These are phyloP conservation scores for Clitopilus hobsonii DNA, from an alignment of 768 basidiomycete genomes.

Conservation along the genomic window DNA sequence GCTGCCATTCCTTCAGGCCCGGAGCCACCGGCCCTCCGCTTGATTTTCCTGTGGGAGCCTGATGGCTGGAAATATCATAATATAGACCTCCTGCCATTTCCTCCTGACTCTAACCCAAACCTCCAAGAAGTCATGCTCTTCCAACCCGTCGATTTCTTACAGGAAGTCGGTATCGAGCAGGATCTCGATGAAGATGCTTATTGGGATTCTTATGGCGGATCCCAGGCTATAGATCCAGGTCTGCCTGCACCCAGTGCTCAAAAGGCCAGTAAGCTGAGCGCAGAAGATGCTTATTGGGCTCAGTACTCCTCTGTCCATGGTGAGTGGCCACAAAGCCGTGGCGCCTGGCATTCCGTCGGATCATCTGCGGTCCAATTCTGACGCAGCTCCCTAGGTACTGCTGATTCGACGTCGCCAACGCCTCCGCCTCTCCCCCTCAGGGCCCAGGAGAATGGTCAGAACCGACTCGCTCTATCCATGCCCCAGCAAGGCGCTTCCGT, in stretches of 20 bases:
- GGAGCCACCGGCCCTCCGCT: constrained; percentile 35
- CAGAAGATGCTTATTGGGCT: constrained; percentile 74
- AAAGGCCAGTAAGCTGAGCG: constrained; percentile 15
- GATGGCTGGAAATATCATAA: constrained; percentile 70
- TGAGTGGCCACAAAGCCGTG: constrained; percentile 22
- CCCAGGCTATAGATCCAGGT: constrained; percentile 18
- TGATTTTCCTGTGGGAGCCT: constrained; percentile 67
- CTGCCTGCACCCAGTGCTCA: constrained; percentile 11
- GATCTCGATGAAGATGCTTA: constrained; percentile 54
- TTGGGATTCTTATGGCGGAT: constrained; percentile 62
- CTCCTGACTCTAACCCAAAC: constrained; percentile 30
- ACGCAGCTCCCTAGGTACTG: constrained; percentile 45
- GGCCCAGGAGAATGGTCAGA: constrained; percentile 18
- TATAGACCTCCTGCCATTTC: constrained; percentile 66
- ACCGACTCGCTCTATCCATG: constrained; percentile 29
- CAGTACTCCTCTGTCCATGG: constrained; percentile 69
- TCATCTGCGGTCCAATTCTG: background rate
- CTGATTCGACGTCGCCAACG: constrained; percentile 66
- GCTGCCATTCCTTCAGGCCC: constrained; percentile 36
- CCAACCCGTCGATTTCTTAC: constrained; percentile 27
- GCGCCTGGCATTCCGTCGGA: background rate
- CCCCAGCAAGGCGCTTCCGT: constrained; percentile 19
- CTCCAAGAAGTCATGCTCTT: constrained; percentile 22
- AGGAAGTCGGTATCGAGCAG: constrained; percentile 20
- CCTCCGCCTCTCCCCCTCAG: constrained; percentile 24